These are phyloP conservation scores for Amniculicola lignicola DNA, from an alignment of 495 filamentous ascomycete genomes.

Conservation along the genomic window DNA sequence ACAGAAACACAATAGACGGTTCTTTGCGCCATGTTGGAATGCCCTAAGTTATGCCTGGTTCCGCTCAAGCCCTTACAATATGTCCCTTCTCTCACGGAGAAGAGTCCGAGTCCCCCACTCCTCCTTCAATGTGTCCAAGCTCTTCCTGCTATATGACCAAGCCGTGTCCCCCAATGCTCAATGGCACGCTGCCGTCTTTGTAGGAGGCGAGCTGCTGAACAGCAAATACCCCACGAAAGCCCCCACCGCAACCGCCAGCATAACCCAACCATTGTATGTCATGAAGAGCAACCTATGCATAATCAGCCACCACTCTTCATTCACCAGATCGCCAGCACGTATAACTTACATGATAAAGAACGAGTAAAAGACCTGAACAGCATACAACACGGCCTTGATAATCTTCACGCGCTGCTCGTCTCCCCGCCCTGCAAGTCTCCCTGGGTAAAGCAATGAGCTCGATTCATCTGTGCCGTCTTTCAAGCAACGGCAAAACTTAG, in stretches of 20 bases:
- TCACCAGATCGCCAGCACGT: background rate
- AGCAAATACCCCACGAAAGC: conserved; percentile 84
- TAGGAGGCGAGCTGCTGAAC: conserved; percentile 63
- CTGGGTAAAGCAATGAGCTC: conserved; percentile 72
- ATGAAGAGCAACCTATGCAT: conserved; percentile 89
- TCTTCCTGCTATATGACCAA: too few species aligned
- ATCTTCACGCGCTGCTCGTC: conserved; percentile 61
- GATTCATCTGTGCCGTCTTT: conserved; percentile 43
- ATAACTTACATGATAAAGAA: conserved; percentile 97
- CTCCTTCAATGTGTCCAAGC: too few species aligned
- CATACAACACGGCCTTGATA: conserved; percentile 80
- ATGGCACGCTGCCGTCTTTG: conserved; percentile 90
- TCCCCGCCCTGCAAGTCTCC: conserved; percentile 47
- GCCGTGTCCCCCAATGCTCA: too few species aligned
- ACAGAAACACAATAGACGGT: too few species aligned
- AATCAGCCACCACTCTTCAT: background rate
- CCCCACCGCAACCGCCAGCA: conserved; percentile 85
- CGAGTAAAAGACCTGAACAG: conserved; percentile 93
- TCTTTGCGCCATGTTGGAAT: too few species aligned
- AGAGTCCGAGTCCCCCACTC: too few species aligned
- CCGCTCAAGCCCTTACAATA: too few species aligned
- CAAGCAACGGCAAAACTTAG: background rate
- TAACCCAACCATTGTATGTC: conserved; percentile 98
- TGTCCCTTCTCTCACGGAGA: too few species aligned
- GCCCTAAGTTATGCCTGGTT: too few species aligned